Conservation (phyloP, 2,329 filamentous ascomycete species). For the Xylaria sp. region DNA sequence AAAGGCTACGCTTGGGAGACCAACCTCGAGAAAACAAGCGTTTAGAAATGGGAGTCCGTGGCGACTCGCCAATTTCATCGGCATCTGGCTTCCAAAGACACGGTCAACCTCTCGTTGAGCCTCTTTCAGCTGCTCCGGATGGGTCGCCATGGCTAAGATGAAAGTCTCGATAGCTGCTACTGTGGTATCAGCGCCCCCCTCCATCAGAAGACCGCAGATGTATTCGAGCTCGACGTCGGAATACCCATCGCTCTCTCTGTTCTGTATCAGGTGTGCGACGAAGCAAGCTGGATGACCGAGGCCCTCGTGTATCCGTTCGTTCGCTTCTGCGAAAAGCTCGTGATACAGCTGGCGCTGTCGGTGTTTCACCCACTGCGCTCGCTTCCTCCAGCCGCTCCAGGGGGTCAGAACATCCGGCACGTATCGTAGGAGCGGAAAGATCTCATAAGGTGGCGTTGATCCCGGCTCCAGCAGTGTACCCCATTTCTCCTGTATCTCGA, state of each 20-base stretch:
- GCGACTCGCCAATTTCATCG: constrained; percentile 41
- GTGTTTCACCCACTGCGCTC: constrained; percentile 7
- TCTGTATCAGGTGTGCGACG: constrained; percentile 10
- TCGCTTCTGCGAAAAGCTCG: constrained; percentile 15
- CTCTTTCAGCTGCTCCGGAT: constrained; percentile 44
- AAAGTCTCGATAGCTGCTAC: constrained; percentile 45
- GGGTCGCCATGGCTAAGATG: constrained; percentile 50
- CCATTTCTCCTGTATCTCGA: constrained; percentile 22
- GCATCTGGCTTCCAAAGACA: constrained; percentile 45
- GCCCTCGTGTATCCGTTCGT: constrained; percentile 12
- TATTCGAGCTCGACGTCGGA: constrained; percentile 39
- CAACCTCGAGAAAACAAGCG: constrained; percentile 47
- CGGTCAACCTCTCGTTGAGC: constrained; percentile 46
- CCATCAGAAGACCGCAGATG: constrained; percentile 41
- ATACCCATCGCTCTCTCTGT: constrained; percentile 27
- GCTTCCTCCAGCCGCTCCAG: constrained; percentile 25
- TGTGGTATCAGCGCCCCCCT: constrained; percentile 49
- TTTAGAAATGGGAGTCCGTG: constrained; percentile 46
- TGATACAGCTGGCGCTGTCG: constrained; percentile 22
- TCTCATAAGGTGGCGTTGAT: constrained; percentile 21
- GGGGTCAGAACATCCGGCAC: constrained; percentile 28
- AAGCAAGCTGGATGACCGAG: constrained; percentile 19
- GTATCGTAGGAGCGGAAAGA: constrained; percentile 26
- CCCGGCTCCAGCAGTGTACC: constrained; percentile 11
- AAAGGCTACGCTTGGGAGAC: constrained; percentile 2